phyloP scores from a whole-genome alignment of 2,329 filamentous ascomycete genomes.

The Fusarium mangiferae region DNA sequence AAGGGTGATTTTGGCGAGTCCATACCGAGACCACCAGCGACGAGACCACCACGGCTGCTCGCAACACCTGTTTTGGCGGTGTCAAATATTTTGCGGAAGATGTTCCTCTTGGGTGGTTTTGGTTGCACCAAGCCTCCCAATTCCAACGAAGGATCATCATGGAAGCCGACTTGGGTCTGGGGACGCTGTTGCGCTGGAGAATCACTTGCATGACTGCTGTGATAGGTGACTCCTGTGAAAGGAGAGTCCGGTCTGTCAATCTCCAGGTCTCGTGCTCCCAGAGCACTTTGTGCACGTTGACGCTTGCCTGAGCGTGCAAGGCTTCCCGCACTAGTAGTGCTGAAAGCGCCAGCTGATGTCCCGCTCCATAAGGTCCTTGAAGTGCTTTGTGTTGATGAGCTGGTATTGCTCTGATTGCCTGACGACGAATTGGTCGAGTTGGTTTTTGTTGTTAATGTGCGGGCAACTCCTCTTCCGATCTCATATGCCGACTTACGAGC shows the following conservation, averaged over 20 bases:
- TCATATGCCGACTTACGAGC: conserved; percentile 83
- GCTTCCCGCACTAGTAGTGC: conserved; percentile 94
- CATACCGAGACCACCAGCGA: conserved; percentile 60
- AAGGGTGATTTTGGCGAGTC: conserved; percentile 56
- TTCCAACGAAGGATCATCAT: conserved; percentile 72
- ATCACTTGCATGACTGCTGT: conserved; percentile 82
- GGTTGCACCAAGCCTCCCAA: conserved; percentile 83
- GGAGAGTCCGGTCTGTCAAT: conserved; percentile 68
- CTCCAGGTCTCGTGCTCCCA: conserved; percentile 69
- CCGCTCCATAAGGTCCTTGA: conserved; percentile 94
- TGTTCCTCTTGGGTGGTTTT: conserved; percentile 84
- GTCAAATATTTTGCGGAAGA: conserved; percentile 95
- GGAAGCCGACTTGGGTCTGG: conserved; percentile 73
- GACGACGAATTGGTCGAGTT: conserved; percentile 82
- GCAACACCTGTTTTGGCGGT: conserved; percentile 94
- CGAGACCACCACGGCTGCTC: conserved; percentile 86
- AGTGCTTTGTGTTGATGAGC: conserved; percentile 80
- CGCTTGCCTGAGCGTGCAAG: conserved; percentile 79
- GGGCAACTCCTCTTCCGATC: conserved; percentile 74
- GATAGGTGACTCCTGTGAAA: conserved; percentile 86
- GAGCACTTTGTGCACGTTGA: conserved; percentile 71
- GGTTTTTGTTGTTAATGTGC: conserved; percentile 90
- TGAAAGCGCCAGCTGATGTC: conserved; percentile 87
- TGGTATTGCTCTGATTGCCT: conserved; percentile 76
- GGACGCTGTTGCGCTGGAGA: conserved; percentile 61